Evolutionary conservation across 2,329 filamentous ascomycete species (phyloP).

Genomic region (Coniochaeta hoffmannii): DNA sequence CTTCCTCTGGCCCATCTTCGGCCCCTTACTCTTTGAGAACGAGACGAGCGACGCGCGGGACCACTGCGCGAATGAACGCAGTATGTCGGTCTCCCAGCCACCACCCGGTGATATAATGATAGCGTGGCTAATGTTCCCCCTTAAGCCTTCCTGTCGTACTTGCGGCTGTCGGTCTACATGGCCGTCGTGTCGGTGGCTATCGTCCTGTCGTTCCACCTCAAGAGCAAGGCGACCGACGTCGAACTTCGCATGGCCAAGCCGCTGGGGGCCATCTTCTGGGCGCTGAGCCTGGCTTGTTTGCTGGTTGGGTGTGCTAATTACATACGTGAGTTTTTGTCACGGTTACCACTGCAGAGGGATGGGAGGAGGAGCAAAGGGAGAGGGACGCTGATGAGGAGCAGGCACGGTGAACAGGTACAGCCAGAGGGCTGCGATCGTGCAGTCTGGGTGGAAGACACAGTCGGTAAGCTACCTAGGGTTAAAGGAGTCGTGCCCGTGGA

Average conservation of each 20-base stretch:
- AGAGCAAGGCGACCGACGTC: constrained; percentile 57
- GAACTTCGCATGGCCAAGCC: constrained; percentile 76
- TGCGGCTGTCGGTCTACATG: constrained; percentile 85
- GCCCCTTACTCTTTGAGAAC: constrained; percentile 67
- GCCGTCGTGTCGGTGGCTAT: constrained; percentile 85
- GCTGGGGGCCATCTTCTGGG: constrained; percentile 83
- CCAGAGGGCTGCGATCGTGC: constrained; percentile 71
- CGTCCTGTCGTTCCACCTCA: constrained; percentile 87
- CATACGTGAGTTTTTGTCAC: constrained; percentile 46
- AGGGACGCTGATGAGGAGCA: constrained; percentile 15
- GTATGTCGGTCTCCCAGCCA: constrained; percentile 25
- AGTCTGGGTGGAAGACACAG: constrained; percentile 91
- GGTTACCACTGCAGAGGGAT: background rate
- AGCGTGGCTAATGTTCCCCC: background rate
- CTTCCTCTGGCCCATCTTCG: constrained; percentile 53
- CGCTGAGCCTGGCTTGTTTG: constrained; percentile 70
- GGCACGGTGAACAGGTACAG: constrained; percentile 75
- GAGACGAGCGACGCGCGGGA: constrained; percentile 67
- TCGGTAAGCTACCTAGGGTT: constrained; percentile 41
- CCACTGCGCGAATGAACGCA: constrained; percentile 73
- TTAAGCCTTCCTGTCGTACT: constrained; percentile 76
- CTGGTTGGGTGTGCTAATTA: constrained; percentile 78
- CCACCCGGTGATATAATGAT: background rate
- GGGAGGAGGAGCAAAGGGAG: background rate
- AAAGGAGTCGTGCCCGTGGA: background rate